Conservation (phyloP, 306 rosid genomes). For the Lagenaria siceraria region DNA sequence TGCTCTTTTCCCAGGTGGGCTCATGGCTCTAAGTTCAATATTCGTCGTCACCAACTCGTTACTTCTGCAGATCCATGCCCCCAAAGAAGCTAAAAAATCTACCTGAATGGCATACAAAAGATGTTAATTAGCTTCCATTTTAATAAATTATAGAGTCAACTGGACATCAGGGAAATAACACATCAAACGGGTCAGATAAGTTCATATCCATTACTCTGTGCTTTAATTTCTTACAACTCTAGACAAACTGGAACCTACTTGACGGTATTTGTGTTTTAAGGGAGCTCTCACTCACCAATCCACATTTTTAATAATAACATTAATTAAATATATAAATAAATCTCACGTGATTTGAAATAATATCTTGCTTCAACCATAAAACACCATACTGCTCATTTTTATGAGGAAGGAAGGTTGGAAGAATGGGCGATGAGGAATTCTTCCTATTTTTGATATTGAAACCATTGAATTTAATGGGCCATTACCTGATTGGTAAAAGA, state of each 20-base stretch:
- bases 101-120: background rate
- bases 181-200: background rate
- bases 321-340: background rate
- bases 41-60: slow-evolving; percentile 81
- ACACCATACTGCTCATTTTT: background rate
- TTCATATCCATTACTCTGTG: background rate
- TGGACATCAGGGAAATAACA: background rate
- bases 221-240: background rate
- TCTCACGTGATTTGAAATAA: background rate
- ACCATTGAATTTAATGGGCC: background rate
- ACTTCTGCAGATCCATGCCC: slow-evolving; percentile 67
- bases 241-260: background rate
- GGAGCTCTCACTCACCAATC: background rate
- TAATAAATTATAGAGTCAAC: background rate
- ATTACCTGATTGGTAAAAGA: background rate
- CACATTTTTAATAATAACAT: background rate
- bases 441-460: background rate
- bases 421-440: background rate
- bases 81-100: background rate
- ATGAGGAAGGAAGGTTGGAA: background rate
- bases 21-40: slow-evolving; percentile 94
- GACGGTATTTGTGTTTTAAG: background rate
- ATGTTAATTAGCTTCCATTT: background rate
- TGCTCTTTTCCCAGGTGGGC: slow-evolving; percentile 52
- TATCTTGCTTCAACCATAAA: background rate